Evolutionary conservation across 2,329 filamentous ascomycete genomes (phyloP).

Genomic region (Neonectria ditissima): DNA sequence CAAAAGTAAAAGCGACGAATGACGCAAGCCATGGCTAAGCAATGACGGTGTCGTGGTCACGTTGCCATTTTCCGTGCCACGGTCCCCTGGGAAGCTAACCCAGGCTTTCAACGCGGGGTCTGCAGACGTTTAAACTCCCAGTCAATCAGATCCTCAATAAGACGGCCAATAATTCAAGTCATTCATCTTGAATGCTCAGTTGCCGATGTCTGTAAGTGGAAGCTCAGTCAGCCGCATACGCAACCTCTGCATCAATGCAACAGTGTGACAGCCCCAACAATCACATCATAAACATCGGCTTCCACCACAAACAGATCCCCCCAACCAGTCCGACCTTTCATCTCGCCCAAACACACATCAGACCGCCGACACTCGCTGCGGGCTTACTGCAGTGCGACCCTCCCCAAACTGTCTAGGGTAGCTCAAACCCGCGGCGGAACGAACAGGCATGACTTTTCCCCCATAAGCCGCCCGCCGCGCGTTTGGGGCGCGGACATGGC

Average conservation of each 20-base stretch:
- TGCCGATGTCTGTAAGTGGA: background rate
- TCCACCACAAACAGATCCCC: background rate
- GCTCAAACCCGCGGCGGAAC: constrained; percentile 1
- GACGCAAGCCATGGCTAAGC: constrained; percentile 1
- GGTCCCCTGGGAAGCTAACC: background rate
- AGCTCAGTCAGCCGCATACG: background rate
- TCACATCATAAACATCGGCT: background rate
- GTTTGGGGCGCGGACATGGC: constrained; percentile 28
- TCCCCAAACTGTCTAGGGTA: constrained; percentile 13
- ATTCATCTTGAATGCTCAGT: background rate
- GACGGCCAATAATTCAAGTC: background rate
- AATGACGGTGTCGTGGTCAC: background rate
- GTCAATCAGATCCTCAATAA: background rate
- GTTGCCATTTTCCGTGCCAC: background rate
- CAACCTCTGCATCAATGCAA: background rate
- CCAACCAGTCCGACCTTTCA: constrained; percentile 3
- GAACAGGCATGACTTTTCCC: constrained; percentile 10
- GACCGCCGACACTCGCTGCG: background rate
- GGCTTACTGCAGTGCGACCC: constrained; percentile 1
- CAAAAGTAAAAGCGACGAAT: constrained; percentile 5
- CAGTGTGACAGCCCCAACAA: background rate
- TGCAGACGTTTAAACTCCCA: background rate
- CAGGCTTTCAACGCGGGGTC: background rate
- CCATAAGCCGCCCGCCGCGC: constrained; percentile 25
- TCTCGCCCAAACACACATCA: background rate